Evolutionary conservation across 495 filamentous ascomycete species (phyloP).

Genomic region (Penicillium nucicola): DNA sequence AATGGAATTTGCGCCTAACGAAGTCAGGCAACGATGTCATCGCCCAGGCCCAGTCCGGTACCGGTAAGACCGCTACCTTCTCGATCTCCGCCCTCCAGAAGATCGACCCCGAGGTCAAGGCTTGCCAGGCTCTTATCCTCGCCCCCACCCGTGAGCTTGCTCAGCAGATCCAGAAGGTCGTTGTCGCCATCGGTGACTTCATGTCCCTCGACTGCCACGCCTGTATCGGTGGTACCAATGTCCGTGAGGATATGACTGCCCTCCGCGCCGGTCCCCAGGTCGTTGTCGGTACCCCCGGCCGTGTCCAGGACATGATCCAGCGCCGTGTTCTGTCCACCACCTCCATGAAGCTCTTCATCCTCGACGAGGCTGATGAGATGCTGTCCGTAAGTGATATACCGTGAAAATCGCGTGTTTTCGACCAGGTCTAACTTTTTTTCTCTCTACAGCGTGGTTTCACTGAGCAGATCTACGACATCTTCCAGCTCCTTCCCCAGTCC

Average conservation of each 20-base stretch:
- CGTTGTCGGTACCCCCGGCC: constrained; percentile 93
- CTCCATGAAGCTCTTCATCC: constrained; percentile 98
- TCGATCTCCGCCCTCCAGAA: constrained; percentile 98
- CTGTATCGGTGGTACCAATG: constrained; percentile 97
- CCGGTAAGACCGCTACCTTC: constrained; percentile 99
- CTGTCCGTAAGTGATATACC: constrained; percentile 67
- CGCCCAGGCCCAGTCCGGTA: constrained; percentile 98
- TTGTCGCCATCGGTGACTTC: constrained; percentile 97
- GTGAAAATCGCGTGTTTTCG: neutral
- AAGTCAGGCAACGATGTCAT: constrained; percentile 89
- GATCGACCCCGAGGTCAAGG: constrained; percentile 89
- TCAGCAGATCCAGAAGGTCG: constrained; percentile 98
- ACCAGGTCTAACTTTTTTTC: neutral
- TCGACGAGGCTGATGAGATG: constrained; percentile 99
- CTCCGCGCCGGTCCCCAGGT: constrained; percentile 95
- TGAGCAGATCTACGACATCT: constrained; percentile 99
- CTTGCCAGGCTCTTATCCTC: constrained; percentile 93
- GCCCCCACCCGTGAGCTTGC: constrained; percentile 97
- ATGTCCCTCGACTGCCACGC: constrained; percentile 99
- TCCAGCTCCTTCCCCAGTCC: constrained; percentile 93
- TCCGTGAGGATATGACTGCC: constrained; percentile 95
- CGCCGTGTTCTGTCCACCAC: constrained; percentile 90
- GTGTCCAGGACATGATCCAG: constrained; percentile 99
- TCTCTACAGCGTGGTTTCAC: constrained; percentile 80
- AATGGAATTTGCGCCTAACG: constrained; percentile 16